Percentiles rank a stretch among this genome's conserved stretches.
phyloP scores from a whole-genome alignment of 345 rosid species.

The Citrus maxima region DNA sequence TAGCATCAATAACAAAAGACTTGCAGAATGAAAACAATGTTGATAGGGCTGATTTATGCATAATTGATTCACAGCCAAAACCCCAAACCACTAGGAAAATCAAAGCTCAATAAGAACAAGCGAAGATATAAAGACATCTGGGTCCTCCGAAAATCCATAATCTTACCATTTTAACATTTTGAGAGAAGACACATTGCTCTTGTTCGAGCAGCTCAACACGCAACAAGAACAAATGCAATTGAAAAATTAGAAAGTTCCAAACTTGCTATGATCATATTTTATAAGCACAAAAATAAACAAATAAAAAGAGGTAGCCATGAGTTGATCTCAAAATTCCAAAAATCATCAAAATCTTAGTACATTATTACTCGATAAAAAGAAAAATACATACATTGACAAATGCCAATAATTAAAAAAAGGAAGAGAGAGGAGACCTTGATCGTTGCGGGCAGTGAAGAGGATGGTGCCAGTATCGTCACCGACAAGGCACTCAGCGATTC shows the following conservation, averaged over 20 bases:
- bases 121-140: not conserved
- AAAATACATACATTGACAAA: not conserved
- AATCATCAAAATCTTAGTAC: not conserved
- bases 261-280: not conserved
- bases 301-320: not conserved
- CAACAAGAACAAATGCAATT: not conserved
- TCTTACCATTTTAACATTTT: not conserved
- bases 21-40: too few relatives aligned
- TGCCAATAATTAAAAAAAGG: not conserved
- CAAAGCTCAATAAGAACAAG: not conserved
- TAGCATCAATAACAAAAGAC: too few relatives aligned
- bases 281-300: not conserved
- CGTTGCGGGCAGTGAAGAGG: constrained; percentile 73
- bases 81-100: not conserved
- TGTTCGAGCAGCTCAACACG: not conserved
- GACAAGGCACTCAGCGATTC: constrained; percentile 65
- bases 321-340: not conserved
- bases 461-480: constrained; percentile 74
- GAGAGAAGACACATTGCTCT: not conserved
- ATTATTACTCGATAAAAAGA: not conserved
- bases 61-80: not conserved
- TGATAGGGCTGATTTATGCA: too few relatives aligned
- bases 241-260: not conserved
- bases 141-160: not conserved
- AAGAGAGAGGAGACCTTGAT: constrained; percentile 45